Evolutionary conservation across 148 eudicot species (phyloP), one percentile per base, ranked within the genome.

Genomic region (Fagopyrum homotropicum): DNA sequence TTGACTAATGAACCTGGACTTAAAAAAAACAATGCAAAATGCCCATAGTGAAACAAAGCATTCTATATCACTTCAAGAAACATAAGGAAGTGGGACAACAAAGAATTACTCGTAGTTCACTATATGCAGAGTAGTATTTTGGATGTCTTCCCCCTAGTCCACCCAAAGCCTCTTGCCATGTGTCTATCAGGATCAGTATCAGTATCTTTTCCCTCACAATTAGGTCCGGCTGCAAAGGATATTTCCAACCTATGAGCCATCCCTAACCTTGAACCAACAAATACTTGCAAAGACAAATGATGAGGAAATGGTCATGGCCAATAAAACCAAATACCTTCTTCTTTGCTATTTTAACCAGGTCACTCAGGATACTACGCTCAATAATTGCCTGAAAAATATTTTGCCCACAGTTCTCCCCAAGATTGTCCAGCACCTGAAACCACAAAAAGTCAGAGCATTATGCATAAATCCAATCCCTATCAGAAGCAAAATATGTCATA

Each of bases 151-250:
- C 98, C 78, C 88, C 75, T 66, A 87, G 82, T 49, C 97, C 98
- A 56, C 92, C 97, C 77, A 94, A 77, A 80, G 96, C 97, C 80
- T 89, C 91, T 82, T 94, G 97, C 97, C 98, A 91, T 54, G 98
- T 86, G 81, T 94, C 98, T 77, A 94, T 78, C 81, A 92, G 78
- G 76, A 84, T 83, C 46, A 22, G 26, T 22, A 22, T 22, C 26
- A 94, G 82, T 75, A 94, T 94, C 84, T 85, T 87, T 88, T 94
- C 97, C 84, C 88, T 86, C 76, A 94, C 98, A 77, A 77, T 81
- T 74, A 90, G 82, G 81, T 89, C 97, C 26, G 98, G 97, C 98
- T 94, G 86, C 85, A 81, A 64, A 74, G 46, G 45, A 75, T 7
- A 52, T 71, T 47, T 55, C 74, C 47, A 66, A 40, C 19, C 78